phyloP scores from a whole-genome alignment of 768 basidiomycete genomes.

The Thelephora ganbajun region DNA sequence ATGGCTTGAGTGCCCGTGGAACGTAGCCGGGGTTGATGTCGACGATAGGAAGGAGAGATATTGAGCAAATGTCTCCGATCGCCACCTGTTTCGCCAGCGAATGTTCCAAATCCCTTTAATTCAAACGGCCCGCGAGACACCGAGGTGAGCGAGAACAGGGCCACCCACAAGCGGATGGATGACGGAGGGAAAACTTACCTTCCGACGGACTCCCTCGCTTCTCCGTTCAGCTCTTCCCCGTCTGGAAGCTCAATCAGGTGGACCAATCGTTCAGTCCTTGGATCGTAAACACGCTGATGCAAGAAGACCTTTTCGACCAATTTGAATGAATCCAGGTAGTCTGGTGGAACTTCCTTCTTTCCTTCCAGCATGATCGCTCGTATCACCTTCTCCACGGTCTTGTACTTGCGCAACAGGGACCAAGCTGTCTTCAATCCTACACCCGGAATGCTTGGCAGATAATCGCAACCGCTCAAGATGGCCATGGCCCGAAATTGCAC shows the following conservation, averaged over 20 bases:
- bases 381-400: conserved; percentile 74
- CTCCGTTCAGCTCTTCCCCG: conserved; percentile 37
- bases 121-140: not conserved
- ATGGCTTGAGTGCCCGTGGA: conserved; percentile 37
- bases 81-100: conserved; percentile 54
- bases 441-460: conserved; percentile 80
- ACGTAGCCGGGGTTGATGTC: conserved; percentile 64
- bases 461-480: conserved; percentile 87
- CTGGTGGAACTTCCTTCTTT: conserved; percentile 63
- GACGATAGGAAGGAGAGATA: conserved; percentile 49
- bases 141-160: not conserved
- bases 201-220: conserved; percentile 61
- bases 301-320: conserved; percentile 86
- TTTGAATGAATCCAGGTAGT: conserved; percentile 62
- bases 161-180: not conserved
- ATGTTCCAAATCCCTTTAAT: conserved; percentile 46
- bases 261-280: conserved; percentile 46
- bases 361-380: conserved; percentile 68
- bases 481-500: conserved; percentile 87
- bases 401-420: conserved; percentile 67
- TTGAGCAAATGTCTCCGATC: conserved; percentile 56
- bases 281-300: conserved; percentile 88
- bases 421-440: conserved; percentile 92
- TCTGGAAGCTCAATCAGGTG: conserved; percentile 50
- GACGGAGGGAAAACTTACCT: conserved; percentile 28